phyloP scores from a whole-genome alignment of 2,329 filamentous ascomycete species.

The Penicillium sp. region DNA sequence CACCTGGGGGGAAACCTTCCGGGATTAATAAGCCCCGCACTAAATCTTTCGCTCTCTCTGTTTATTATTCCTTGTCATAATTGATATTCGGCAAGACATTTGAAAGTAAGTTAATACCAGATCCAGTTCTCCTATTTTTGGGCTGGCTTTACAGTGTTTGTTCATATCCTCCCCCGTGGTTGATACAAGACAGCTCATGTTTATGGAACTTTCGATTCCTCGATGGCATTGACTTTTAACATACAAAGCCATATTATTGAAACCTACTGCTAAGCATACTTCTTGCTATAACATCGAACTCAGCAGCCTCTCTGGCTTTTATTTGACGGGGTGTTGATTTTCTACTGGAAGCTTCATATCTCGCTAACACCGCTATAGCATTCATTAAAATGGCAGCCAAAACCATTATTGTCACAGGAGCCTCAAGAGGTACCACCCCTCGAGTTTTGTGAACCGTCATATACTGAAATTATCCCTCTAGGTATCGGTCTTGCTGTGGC shows the following conservation, averaged over 20 bases:
- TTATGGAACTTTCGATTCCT: background rate
- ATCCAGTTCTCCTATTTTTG: background rate
- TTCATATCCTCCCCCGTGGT: background rate
- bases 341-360: background rate
- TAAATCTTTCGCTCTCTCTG: background rate
- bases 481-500: constrained; percentile 62
- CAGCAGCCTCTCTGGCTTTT: too few relatives aligned
- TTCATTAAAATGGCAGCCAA: constrained; percentile 52
- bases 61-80: background rate
- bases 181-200: background rate
- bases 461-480: constrained; percentile 23
- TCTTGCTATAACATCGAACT: background rate
- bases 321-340: background rate
- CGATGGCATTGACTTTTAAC: background rate
- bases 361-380: constrained; percentile 8
- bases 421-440: constrained; percentile 53
- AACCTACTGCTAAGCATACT: background rate
- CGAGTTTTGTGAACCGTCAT: background rate
- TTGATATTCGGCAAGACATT: background rate
- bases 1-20: background rate
- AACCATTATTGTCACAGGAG: constrained; percentile 68
- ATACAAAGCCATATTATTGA: background rate
- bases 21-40: constrained; percentile 21
- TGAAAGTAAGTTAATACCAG: background rate
- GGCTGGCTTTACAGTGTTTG: background rate